phyloP scores from a whole-genome alignment of 106 monocot genomes.

The Xerophyta viscosa region DNA sequence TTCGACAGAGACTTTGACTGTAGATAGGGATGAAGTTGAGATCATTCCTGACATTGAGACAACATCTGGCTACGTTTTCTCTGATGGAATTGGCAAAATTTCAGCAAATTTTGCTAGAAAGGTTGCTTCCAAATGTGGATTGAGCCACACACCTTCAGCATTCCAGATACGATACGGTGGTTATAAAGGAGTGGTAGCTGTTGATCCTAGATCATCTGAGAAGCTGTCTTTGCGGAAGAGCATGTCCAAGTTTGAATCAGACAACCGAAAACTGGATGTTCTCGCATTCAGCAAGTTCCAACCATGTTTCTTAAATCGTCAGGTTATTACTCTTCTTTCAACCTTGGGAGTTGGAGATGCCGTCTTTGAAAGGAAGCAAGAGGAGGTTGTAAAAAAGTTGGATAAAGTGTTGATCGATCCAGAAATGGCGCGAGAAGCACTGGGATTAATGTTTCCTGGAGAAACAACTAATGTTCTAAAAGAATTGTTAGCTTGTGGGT shows the following conservation, averaged over 20 bases:
- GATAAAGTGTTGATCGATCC: conserved; percentile 52
- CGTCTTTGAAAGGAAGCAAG: conserved; percentile 65
- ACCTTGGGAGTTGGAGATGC: conserved; percentile 64
- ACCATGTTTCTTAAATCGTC: conserved; percentile 79
- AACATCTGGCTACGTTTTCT: conserved; percentile 46
- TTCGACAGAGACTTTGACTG: conserved; percentile 71
- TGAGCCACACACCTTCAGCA: conserved; percentile 63
- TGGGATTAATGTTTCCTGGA: conserved; percentile 51
- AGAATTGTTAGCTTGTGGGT: conserved; percentile 64
- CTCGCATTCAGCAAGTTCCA: conserved; percentile 78
- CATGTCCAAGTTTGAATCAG: conserved; percentile 87
- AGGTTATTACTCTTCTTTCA: conserved; percentile 86
- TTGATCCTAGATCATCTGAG: conserved; percentile 45
- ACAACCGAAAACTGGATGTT: conserved; percentile 63
- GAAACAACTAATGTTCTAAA: conserved; percentile 59
- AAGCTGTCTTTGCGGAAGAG: conserved; percentile 77
- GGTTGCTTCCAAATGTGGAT: conserved; percentile 59
- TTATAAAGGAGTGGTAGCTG: conserved; percentile 87
- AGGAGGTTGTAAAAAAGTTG: conserved; percentile 40
- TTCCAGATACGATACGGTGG: conserved; percentile 89
- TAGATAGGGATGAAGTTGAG: conserved; percentile 38
- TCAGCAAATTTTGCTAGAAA: conserved; percentile 58
- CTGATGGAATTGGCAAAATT: conserved; percentile 95
- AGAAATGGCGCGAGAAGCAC: conserved; percentile 39
- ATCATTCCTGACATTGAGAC: conserved; percentile 53